These are phyloP conservation scores for Venturiaceae sp. DNA, from an alignment of 2,329 filamentous ascomycete genomes.

Conservation along the genomic window DNA sequence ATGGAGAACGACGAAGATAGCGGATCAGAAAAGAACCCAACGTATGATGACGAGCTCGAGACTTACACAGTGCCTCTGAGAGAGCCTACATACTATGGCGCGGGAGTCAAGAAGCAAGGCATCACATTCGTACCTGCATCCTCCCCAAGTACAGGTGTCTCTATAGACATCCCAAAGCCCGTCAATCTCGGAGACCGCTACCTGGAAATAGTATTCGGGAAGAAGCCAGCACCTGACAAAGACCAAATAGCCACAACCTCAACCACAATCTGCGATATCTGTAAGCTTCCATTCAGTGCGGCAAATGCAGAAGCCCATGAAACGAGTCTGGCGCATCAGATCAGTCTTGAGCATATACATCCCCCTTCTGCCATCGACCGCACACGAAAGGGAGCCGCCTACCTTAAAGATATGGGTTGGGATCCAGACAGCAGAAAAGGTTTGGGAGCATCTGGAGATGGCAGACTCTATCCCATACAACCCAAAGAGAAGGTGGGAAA, in stretches of 20 bases:
- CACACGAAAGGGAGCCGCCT: constrained; percentile 57
- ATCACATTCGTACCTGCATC: constrained; percentile 50
- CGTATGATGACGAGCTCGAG: constrained; percentile 36
- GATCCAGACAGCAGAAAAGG: constrained; percentile 64
- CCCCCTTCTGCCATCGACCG: constrained; percentile 65
- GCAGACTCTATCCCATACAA: constrained; percentile 69
- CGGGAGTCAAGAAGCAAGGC: constrained; percentile 51
- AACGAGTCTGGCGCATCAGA: constrained; percentile 59
- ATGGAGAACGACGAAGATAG: not conserved
- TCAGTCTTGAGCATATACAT: constrained; percentile 58
- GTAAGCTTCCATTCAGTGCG: constrained; percentile 20
- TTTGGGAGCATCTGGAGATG: constrained; percentile 58
- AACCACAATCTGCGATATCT: constrained; percentile 19
- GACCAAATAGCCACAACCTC: not conserved
- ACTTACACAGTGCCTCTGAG: constrained; percentile 48
- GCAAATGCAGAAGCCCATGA: constrained; percentile 36
- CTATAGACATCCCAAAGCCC: constrained; percentile 16
- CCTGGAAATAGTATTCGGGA: constrained; percentile 54
- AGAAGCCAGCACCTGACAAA: constrained; percentile 11
- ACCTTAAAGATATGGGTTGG: constrained; percentile 61
- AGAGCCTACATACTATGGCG: constrained; percentile 51
- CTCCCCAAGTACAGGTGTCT: constrained; percentile 12
- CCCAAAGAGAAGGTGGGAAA: constrained; percentile 62
- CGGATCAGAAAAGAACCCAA: not conserved
- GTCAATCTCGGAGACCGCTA: constrained; percentile 52